Evolutionary conservation across 805 yeast genomes (phyloP).

Genomic region (Candida mattraensis): DNA sequence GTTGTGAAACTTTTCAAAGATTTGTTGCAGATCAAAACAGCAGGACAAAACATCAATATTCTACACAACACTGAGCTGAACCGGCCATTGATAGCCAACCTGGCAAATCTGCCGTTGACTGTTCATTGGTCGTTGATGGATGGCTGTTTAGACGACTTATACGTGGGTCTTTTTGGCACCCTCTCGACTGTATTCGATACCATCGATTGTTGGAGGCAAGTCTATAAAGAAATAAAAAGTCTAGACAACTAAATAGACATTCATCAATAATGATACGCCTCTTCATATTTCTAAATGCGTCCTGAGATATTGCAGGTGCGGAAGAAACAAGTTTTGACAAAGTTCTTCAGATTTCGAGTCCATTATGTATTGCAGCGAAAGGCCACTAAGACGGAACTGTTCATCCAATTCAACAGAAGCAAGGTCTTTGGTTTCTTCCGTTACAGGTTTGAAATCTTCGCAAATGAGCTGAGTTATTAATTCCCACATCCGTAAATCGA

Average conservation of each 20-base stretch:
- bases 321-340: constrained; percentile 36
- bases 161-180: constrained; percentile 38
- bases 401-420: constrained; percentile 18
- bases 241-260: constrained; percentile 5
- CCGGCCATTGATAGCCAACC: constrained; percentile 28
- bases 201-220: constrained; percentile 22
- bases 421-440: constrained; percentile 11
- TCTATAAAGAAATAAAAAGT: constrained; percentile 13
- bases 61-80: constrained; percentile 13
- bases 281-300: constrained; percentile 2
- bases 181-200: constrained; percentile 27
- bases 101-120: constrained; percentile 38
- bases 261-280: constrained; percentile 7
- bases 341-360: constrained; percentile 26
- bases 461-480: constrained; percentile 39
- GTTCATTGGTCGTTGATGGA: constrained; percentile 38
- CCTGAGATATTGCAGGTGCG: constrained; percentile 36
- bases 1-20: constrained; percentile 22
- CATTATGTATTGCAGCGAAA: constrained; percentile 30
- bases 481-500: constrained; percentile 42
- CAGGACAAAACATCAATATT: constrained; percentile 7
- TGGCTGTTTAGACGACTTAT: constrained; percentile 33
- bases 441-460: constrained; percentile 15
- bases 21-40: constrained; percentile 6
- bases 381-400: constrained; percentile 21